Percentiles rank a stretch among this genome's conserved stretches.
Evolutionary conservation across 129 eudicot genomes (phyloP).

Genomic region (Arctium lappa): DNA sequence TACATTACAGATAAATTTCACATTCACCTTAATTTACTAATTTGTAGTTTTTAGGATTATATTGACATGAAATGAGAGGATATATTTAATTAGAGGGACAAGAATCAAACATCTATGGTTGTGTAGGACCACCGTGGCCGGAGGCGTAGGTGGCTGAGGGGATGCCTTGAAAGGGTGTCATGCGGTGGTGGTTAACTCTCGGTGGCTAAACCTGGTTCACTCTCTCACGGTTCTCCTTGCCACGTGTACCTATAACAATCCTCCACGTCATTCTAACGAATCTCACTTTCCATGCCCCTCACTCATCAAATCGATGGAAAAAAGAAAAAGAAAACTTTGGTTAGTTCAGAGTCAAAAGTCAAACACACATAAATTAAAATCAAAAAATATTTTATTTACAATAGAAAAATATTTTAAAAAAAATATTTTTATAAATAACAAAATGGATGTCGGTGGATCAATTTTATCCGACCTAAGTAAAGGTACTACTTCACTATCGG

Average conservation of each 20-base stretch:
- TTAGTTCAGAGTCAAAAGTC: not conserved
- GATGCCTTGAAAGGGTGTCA: not conserved
- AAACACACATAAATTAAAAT: not conserved
- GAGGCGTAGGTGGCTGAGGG: constrained; percentile 5
- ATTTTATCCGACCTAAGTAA: too few species aligned
- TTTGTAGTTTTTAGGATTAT: too few species aligned
- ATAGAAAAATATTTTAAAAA: too few species aligned
- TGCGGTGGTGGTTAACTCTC: constrained; percentile 7
- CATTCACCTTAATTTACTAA: too few species aligned
- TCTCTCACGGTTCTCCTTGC: not conserved
- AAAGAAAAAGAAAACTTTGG: too few species aligned
- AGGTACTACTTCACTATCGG: too few species aligned
- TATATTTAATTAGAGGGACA: not conserved
- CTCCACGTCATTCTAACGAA: constrained; percentile 11
- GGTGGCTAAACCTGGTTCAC: constrained; percentile 16
- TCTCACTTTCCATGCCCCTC: not conserved
- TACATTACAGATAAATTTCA: too few species aligned
- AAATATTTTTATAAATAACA: too few species aligned
- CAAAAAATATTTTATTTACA: too few species aligned
- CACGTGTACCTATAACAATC: not conserved
- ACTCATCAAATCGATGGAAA: not conserved
- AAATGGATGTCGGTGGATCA: too few species aligned
- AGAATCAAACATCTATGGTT: constrained; percentile 4
- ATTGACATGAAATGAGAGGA: too few species aligned
- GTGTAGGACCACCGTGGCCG: constrained; percentile 14